phyloP scores from a whole-genome alignment of 1,139 yeast species.

The Casaregolazyma lundiana region DNA sequence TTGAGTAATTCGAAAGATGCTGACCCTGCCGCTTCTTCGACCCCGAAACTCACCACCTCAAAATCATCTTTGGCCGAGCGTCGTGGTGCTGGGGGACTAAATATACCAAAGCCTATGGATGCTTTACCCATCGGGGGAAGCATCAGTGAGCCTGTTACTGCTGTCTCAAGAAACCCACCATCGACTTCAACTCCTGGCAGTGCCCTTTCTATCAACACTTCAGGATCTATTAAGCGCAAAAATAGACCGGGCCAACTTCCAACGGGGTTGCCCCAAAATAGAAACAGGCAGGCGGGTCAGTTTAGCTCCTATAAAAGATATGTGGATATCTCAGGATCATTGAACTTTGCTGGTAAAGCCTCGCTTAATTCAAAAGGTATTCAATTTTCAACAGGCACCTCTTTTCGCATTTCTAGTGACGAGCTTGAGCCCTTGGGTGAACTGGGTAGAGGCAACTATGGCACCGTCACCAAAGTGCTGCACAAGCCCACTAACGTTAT shows the following conservation, averaged over 20 bases:
- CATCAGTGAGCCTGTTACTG: not conserved
- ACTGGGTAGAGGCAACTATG: constrained; percentile 92
- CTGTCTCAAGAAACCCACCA: not conserved
- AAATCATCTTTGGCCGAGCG: constrained; percentile 31
- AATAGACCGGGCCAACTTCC: constrained; percentile 12
- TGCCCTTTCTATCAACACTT: not conserved
- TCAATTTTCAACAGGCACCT: constrained; percentile 82
- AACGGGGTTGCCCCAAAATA: constrained; percentile 7
- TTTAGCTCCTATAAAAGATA: constrained; percentile 84
- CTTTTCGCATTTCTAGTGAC: constrained; percentile 80
- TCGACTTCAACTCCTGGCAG: not conserved
- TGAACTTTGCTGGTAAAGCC: constrained; percentile 90
- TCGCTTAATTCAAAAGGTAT: constrained; percentile 89
- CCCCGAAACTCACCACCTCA: constrained; percentile 14
- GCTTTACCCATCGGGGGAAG: not conserved
- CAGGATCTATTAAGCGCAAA: constrained; percentile 6
- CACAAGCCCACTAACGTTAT: constrained; percentile 91
- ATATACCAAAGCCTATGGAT: constrained; percentile 1
- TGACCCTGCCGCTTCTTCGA: constrained; percentile 12
- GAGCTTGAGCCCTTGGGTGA: constrained; percentile 83
- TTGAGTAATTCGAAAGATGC: not conserved
- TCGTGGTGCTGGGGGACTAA: constrained; percentile 29
- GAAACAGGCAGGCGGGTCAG: not conserved
- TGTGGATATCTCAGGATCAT: constrained; percentile 85
- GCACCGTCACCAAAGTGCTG: constrained; percentile 85